phyloP scores from a whole-genome alignment of 495 filamentous ascomycete species.

The Podospora conica region DNA sequence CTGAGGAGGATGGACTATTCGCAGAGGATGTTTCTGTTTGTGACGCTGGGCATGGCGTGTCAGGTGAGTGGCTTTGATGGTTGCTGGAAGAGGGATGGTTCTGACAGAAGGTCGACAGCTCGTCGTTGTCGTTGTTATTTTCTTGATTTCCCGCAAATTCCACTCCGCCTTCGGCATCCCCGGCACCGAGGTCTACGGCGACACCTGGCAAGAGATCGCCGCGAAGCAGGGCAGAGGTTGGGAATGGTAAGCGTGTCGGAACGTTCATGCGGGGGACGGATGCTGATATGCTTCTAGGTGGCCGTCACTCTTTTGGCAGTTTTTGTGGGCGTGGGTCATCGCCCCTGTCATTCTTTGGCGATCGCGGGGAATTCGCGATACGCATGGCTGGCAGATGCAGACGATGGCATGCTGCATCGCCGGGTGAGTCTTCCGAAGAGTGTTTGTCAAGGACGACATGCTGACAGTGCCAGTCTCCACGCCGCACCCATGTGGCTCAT shows the following conservation, averaged over 20 bases:
- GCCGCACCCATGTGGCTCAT: constrained; percentile 63
- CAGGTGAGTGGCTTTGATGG: constrained; percentile 38
- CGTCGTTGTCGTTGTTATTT: constrained; percentile 55
- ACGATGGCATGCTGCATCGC: constrained; percentile 55
- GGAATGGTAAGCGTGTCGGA: constrained; percentile 47
- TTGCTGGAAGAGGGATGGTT: background rate
- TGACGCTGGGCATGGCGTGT: constrained; percentile 46
- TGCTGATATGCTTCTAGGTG: constrained; percentile 35
- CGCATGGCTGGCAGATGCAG: constrained; percentile 62
- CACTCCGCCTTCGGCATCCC: constrained; percentile 42
- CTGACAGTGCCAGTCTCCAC: constrained; percentile 41
- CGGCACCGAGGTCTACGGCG: constrained; percentile 40
- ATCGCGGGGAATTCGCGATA: constrained; percentile 50
- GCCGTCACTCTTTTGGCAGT: constrained; percentile 58
- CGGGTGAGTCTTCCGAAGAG: constrained; percentile 31
- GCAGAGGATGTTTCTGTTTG: constrained; percentile 39
- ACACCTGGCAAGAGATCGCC: constrained; percentile 42
- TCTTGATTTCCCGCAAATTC: constrained; percentile 59
- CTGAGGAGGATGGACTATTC: constrained; percentile 39
- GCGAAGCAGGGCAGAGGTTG: constrained; percentile 45
- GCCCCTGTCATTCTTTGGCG: constrained; percentile 39
- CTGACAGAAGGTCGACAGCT: constrained; percentile 35
- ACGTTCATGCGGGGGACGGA: background rate
- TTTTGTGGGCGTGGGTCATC: constrained; percentile 56
- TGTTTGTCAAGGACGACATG: background rate